Evolutionary conservation across 306 rosid species (phyloP).

Genomic region (Canavalia ensiformis): DNA sequence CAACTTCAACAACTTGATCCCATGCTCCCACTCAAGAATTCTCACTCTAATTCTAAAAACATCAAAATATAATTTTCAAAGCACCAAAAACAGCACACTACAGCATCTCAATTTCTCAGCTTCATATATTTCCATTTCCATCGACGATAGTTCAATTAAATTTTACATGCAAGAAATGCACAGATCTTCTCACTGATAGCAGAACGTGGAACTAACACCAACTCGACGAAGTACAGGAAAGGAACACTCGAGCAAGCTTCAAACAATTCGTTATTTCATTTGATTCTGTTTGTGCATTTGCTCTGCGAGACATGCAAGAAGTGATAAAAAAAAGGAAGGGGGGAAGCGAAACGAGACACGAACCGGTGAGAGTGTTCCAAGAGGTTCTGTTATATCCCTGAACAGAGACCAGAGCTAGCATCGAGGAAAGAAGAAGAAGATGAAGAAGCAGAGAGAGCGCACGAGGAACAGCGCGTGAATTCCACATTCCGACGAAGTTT

Average conservation of each 20-base stretch:
- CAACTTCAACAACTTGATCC: conserved; percentile 17
- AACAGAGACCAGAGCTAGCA: conserved; percentile 61
- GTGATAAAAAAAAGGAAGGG: background rate
- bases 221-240: background rate
- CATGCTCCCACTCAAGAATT: background rate
- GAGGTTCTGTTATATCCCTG: conserved; percentile 55
- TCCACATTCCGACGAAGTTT: conserved; percentile 58
- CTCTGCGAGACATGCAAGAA: background rate
- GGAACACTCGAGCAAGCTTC: background rate
- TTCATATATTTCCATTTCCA: background rate
- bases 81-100: background rate
- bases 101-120: conserved; percentile 10
- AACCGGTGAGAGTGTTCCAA: conserved; percentile 79
- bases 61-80: conserved; percentile 4
- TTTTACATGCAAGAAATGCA: conserved; percentile 31
- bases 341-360: background rate
- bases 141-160: conserved; percentile 15
- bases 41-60: conserved; percentile 5
- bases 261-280: background rate
- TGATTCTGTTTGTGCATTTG: background rate
- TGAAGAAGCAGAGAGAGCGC: conserved; percentile 47
- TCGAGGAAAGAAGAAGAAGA: conserved; percentile 43
- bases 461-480: conserved; percentile 50
- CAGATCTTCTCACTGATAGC: conserved; percentile 6
- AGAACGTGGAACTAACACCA: background rate